These are phyloP conservation scores for Fusarium duplospermum DNA, from an alignment of 2,329 filamentous ascomycete species.

Conservation along the genomic window DNA sequence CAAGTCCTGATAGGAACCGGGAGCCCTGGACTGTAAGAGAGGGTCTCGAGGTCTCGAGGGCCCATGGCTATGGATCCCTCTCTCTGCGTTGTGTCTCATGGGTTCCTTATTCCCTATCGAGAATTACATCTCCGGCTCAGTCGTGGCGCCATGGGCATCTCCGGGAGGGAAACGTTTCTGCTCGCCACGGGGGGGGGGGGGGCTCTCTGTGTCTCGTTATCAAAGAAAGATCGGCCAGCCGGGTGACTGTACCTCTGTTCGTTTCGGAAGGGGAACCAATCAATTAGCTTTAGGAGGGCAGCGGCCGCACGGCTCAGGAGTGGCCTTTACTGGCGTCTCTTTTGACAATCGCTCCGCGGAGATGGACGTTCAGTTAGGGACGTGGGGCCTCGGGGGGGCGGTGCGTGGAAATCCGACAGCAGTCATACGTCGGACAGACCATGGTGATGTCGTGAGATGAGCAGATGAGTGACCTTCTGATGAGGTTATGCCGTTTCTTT, in stretches of 20 bases:
- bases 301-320: not conserved
- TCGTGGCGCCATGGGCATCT: constrained; percentile 37
- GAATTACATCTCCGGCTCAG: constrained; percentile 39
- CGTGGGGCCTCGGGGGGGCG: constrained; percentile 17
- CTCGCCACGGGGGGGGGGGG: constrained; percentile 21
- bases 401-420: constrained; percentile 22
- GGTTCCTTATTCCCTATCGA: constrained; percentile 34
- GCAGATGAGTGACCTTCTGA: constrained; percentile 3
- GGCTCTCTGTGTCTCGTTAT: not conserved
- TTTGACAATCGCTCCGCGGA: constrained; percentile 35
- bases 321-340: not conserved
- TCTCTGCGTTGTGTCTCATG: not conserved
- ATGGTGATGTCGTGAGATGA: constrained; percentile 29
- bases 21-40: constrained; percentile 23
- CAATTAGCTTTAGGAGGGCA: constrained; percentile 4
- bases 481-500: constrained; percentile 9
- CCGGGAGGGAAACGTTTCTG: constrained; percentile 16
- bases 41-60: constrained; percentile 12
- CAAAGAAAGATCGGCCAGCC: not conserved
- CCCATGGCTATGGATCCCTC: constrained; percentile 15
- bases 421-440: constrained; percentile 39
- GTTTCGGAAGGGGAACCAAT: constrained; percentile 28
- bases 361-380: constrained; percentile 26
- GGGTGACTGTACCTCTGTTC: too few species aligned
- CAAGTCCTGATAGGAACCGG: not conserved